Evolutionary conservation across 2,329 filamentous ascomycete species (phyloP), one percentile per base, ranked within the genome.

Genomic region (Chrysoporthe cubensis): DNA sequence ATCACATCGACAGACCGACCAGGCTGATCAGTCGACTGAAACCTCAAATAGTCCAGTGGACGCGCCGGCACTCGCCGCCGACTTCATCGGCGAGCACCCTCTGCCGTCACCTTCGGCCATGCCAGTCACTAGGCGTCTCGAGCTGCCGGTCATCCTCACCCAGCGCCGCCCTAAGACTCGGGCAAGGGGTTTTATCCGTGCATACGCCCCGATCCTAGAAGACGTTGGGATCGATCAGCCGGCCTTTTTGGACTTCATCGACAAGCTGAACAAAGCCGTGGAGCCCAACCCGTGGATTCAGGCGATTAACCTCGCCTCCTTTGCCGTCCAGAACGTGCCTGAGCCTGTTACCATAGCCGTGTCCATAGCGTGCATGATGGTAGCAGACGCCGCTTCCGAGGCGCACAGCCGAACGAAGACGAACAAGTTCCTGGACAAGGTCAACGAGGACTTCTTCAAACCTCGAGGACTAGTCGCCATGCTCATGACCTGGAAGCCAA

Each of bases 361-460:
- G 14, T 80, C 79, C 1, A 77, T 81, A 7, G 82, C 78, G 0
- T 77, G 84, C 0, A 80, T 83, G 58, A 71, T 83, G 4, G 78
- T 77, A 0, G 80, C 81, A 0, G 75, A 80, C 14, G 76, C 79
- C 1, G 79, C 80, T 0, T 79, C 80, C 65, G 80, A 82, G 62
- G 74, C 78, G 0, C 77, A 81, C 42, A 77, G 76, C 11, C 78
- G 79, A 21, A 75, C 78, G 71, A 76, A 80, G 54, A 80, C 83
- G 0, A 88, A 88, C 71, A 77, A 74, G 0, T 89, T 87, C 72
- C 80, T 90, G 18, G 82, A 88, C 71, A 76, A 79, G 46, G 80
- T 87, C 71, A 90, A 89, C 72, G 78, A 82, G 9, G 79, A 84
- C 3, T 82, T 87, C 68, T 90, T 90, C 74, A 81, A 80, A 59